Evolutionary conservation across 2,329 filamentous ascomycete genomes (phyloP).

Genomic region (Botryotinia calthae): DNA sequence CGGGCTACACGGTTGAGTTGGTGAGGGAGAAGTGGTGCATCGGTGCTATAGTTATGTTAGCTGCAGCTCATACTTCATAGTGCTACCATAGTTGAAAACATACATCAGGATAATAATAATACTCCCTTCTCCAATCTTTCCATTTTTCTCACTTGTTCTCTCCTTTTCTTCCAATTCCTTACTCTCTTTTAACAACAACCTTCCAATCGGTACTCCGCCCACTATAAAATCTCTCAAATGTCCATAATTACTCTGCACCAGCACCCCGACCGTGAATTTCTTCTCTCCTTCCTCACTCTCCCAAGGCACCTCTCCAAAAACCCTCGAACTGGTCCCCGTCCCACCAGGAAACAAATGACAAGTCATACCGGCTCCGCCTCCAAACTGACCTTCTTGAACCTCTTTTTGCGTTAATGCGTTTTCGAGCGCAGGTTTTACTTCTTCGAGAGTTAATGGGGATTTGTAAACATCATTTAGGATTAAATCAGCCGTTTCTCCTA

Average conservation of each 20-base stretch:
- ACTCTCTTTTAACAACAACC: slow-evolving; percentile 48
- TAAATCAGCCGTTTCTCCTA: slow-evolving; percentile 63
- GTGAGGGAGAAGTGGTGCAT: slow-evolving; percentile 56
- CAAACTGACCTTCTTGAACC: slow-evolving; percentile 61
- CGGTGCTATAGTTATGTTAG: slow-evolving; percentile 42
- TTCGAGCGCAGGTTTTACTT: slow-evolving; percentile 54
- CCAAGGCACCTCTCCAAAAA: slow-evolving; percentile 46
- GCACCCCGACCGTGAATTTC: slow-evolving; percentile 57
- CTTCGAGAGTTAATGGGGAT: slow-evolving; percentile 53
- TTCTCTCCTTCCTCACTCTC: slow-evolving; percentile 35
- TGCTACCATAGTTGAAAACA: background rate
- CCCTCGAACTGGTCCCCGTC: slow-evolving; percentile 59
- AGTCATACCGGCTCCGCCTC: slow-evolving; percentile 67
- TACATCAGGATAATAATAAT: slow-evolving; percentile 57
- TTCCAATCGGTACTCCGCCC: slow-evolving; percentile 59
- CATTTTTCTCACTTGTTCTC: slow-evolving; percentile 28
- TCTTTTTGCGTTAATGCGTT: slow-evolving; percentile 46
- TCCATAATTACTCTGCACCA: slow-evolving; percentile 67
- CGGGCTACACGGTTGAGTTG: slow-evolving; percentile 59
- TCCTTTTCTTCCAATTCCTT: slow-evolving; percentile 31
- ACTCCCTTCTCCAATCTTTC: slow-evolving; percentile 56
- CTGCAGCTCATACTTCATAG: background rate
- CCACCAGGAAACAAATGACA: slow-evolving; percentile 66
- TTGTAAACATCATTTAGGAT: slow-evolving; percentile 56
- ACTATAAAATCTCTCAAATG: slow-evolving; percentile 54